Conservation (phyloP, 495 filamentous ascomycete genomes). For the Sabuloglossum arenarium region DNA sequence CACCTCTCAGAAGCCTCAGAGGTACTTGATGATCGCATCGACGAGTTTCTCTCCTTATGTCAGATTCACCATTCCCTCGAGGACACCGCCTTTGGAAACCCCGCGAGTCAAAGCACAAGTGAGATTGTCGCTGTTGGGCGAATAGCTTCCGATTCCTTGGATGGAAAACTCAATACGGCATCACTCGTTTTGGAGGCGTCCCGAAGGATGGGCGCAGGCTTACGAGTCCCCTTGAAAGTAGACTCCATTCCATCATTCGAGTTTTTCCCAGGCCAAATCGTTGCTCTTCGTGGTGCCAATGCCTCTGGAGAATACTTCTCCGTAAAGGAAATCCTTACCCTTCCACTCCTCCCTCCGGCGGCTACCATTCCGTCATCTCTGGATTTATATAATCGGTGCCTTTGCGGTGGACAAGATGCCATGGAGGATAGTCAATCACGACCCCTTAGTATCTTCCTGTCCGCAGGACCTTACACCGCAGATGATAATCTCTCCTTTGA, state of each 20-base stretch:
- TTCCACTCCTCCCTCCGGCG: slow-evolving; percentile 49
- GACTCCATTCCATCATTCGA: slow-evolving; percentile 45
- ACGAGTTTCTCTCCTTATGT: slow-evolving; percentile 57
- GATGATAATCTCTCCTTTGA: slow-evolving; percentile 83
- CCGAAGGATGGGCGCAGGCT: slow-evolving; percentile 60
- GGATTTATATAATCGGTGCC: slow-evolving; percentile 39
- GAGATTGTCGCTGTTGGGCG: slow-evolving; percentile 81
- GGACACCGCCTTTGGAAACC: slow-evolving; percentile 70
- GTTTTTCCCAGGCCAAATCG: slow-evolving; percentile 90
- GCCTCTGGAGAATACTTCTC: slow-evolving; percentile 67
- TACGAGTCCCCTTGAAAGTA: slow-evolving; percentile 61
- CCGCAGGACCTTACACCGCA: slow-evolving; percentile 75
- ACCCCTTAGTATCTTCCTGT: slow-evolving; percentile 56
- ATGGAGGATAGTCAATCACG: slow-evolving; percentile 30
- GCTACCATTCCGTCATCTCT: slow-evolving; percentile 39
- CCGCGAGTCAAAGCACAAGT: slow-evolving; percentile 58
- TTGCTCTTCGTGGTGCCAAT: slow-evolving; percentile 71
- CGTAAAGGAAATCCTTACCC: slow-evolving; percentile 50
- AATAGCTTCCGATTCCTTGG: slow-evolving; percentile 66
- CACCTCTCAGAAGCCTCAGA: slow-evolving; percentile 80
- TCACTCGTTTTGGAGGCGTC: slow-evolving; percentile 79
- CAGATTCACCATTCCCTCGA: slow-evolving; percentile 54
- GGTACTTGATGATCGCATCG: slow-evolving; percentile 85
- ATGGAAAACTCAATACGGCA: slow-evolving; percentile 63
- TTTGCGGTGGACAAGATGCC: slow-evolving; percentile 36